phyloP scores from a whole-genome alignment of 2,329 filamentous ascomycete genomes.

The Macrophomina phaseolina region DNA sequence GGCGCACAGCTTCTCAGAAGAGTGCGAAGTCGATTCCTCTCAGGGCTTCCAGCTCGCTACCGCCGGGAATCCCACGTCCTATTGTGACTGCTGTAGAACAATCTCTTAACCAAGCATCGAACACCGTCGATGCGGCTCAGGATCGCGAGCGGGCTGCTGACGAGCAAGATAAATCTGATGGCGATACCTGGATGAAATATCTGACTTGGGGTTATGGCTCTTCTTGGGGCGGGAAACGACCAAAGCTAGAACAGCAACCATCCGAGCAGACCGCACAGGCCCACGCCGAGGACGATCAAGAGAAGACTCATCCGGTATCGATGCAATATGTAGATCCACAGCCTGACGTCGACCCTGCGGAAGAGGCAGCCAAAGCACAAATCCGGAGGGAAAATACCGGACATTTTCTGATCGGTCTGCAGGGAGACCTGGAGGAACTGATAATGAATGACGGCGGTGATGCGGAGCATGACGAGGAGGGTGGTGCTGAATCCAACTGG shows the following conservation, averaged over 20 bases:
- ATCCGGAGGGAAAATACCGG: constrained; percentile 53
- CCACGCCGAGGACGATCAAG: neutral
- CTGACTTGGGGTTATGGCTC: constrained; percentile 56
- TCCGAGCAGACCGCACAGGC: neutral
- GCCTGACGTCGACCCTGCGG: constrained; percentile 54
- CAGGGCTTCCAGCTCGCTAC: constrained; percentile 26
- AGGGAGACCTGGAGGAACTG: constrained; percentile 63
- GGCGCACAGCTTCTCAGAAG: constrained; percentile 8
- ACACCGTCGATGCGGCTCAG: constrained; percentile 38
- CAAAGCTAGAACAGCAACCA: constrained; percentile 12
- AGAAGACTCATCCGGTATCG: constrained; percentile 33
- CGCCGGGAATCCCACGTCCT: constrained; percentile 53
- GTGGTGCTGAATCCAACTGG: constrained; percentile 37
- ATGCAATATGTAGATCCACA: constrained; percentile 46
- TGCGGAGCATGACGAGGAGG: constrained; percentile 16
- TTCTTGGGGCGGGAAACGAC: constrained; percentile 38
- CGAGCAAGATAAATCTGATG: constrained; percentile 37
- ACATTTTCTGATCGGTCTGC: constrained; percentile 71
- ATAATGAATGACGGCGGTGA: constrained; percentile 51
- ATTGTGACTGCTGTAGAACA: constrained; percentile 53
- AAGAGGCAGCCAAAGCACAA: constrained; percentile 66
- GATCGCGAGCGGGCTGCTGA: constrained; percentile 24
- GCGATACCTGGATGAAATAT: constrained; percentile 58
- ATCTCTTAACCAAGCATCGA: constrained; percentile 51
- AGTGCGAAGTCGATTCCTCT: neutral